Evolutionary conservation across 441 rosid species (phyloP), one percentile per base, ranked within the genome.

Genomic region (Euphorbia celastroides): DNA sequence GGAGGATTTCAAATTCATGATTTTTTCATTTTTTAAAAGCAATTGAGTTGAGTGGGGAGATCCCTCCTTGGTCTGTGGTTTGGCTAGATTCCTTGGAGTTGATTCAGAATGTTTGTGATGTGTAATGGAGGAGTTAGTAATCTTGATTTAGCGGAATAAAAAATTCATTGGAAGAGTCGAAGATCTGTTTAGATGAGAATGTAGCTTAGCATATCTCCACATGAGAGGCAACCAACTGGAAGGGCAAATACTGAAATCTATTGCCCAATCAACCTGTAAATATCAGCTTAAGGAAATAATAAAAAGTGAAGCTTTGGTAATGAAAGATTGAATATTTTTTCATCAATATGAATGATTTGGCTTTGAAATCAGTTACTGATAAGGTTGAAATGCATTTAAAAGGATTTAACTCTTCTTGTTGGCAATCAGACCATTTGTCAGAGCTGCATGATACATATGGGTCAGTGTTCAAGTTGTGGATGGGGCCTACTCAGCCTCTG

Each of bases 401-500:
- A 41, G 44, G 27, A 12, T 38, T 20, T 50, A 41, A 23, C 13
- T 28, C 20, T 2, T 65, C n/a, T 34, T 48, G 20, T 62, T 30
- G 13, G 11, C 28, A 44, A 46, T 51, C 59, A 86, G 92, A 77
- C 62, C 52, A 79, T 23, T 66, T 87, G 65, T 71, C 83, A 12
- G 71, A 72, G 66, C 66, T 82, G 32, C 89, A 87, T 28, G 64
- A 71, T 31, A 68, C 68, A 31, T 83, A 84, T 82, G 93, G 93
- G 67, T 74, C 88, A 13, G 65, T 85, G 51, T 79, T 79, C 65
- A 87, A 82, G 84, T 70, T 87, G 62, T 87, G 93, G 89, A 66
- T 87, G 67, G 84, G 85, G 44, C 88, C 90, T 2, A 72, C 88
- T 52, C 86, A 79, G 82, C 85, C 83, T 66, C 60, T 87, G 80